Base-by-base conservation (phyloP, 345 rosid species). In the Salix udensis region DNA sequence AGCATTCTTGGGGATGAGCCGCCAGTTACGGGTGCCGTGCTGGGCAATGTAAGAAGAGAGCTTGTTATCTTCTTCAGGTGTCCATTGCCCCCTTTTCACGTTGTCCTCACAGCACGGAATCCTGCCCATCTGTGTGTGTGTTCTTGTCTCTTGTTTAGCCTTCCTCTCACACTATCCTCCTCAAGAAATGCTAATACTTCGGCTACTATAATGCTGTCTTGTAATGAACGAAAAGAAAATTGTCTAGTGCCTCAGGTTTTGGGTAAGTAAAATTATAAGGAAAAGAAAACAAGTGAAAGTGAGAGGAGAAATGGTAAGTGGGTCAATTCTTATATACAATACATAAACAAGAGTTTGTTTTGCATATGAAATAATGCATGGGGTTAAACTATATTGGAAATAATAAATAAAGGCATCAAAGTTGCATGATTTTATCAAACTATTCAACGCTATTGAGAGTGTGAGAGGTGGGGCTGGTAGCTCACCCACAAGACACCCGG, bases 51-150 rank as follows among this genome's bases (percentile, higher is more conserved):
- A 94, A 36, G 99, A 92, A 71, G 97, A 88, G 72, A 96, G 87
- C 80, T 96, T 94, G 86, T 94, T 96, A 84, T 96, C 97, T 86
- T 94, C 99, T 77, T 94, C 98, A 53, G 97, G 98, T 40, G 98
- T 93, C 99, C 99, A 94, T 70, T 94, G 99, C 11, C 99, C 99
- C 77, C 97, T 87, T 77, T 96, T 92, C 80, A 96, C 98, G 72
- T 82, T 92, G 70, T 92, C 97, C 85, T 93, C 98, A 73, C 98
- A 96, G 60, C 99, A 92, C 50, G 99, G 97, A 65, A 96, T 90
- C 74, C 98, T 83, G 18, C 95, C 98, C 98, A 92, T 94, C 70
- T 75, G 79, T 77, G 30, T 60, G 55, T 61, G 37, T 34, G 34
- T 4, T 31, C 34, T 13, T 28, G 68, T 42, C 37, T 55, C 44